These are phyloP conservation scores for Capillidium heterosporum DNA, from an alignment of 371 early-diverging fungal species.

Conservation along the genomic window DNA sequence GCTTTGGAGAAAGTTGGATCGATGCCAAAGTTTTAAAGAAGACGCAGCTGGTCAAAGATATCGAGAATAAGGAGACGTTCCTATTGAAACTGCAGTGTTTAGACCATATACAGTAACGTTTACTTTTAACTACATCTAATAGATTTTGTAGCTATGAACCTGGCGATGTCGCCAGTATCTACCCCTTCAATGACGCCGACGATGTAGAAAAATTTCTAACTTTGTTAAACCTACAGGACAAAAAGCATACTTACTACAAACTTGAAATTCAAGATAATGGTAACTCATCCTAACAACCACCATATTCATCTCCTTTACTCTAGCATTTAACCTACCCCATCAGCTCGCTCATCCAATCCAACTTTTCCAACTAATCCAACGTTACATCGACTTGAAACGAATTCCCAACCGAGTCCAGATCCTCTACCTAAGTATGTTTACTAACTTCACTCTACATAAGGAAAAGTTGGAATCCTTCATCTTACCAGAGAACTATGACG, in stretches of 20 bases:
- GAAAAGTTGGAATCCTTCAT: conserved; percentile 68
- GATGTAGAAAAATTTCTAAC: conserved; percentile 52
- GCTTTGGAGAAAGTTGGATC: not conserved
- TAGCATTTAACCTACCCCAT: too few relatives aligned
- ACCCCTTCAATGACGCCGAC: conserved; percentile 43
- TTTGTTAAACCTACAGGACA: conserved; percentile 43
- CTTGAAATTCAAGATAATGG: conserved; percentile 23
- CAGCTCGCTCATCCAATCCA: conserved; percentile 30
- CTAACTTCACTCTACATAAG: conserved; percentile 40
- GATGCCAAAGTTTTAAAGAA: conserved; percentile 21
- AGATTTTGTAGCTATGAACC: conserved; percentile 28
- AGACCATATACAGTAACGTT: too few relatives aligned
- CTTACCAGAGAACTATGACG: conserved; percentile 39
- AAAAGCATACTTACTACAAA: conserved; percentile 40
- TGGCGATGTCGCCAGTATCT: conserved; percentile 57
- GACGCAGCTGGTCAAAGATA: conserved; percentile 49
- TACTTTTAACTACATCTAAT: too few relatives aligned
- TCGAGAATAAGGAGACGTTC: conserved; percentile 86
- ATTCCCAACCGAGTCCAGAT: conserved; percentile 80
- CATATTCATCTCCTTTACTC: not conserved
- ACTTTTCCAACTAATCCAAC: conserved; percentile 43
- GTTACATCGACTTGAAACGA: conserved; percentile 62
- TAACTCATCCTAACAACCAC: conserved; percentile 1
- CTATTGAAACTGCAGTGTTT: too few relatives aligned
- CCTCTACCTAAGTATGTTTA: conserved; percentile 63